Evolutionary conservation across 2,329 filamentous ascomycete genomes (phyloP), one percentile per base, ranked within the genome.

Genomic region (Botryotinia narcissicola): DNA sequence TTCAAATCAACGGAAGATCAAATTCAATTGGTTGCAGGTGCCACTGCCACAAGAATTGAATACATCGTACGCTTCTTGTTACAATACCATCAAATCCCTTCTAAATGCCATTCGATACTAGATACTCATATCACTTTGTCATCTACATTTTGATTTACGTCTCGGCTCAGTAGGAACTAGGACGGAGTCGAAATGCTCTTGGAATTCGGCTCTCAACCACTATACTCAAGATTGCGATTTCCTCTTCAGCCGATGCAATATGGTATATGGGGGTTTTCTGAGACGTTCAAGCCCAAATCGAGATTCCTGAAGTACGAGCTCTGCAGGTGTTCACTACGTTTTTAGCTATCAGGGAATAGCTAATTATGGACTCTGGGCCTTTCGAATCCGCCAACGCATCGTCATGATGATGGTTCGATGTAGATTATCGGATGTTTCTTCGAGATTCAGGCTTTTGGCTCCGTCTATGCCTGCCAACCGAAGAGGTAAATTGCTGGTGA

Each of bases 231-330:
- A 68, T 42, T 68, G n/a, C 9, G 4, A n/a, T 42, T 68, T 9
- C 9, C 16, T 54, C 35, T 57, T 42, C 46, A 57, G 16, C 9
- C 18, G 25, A 68, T 42, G 57, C 91, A 88, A 89, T 80, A 87
- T 80, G 77, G 81, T 6, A 77, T 81, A 16, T n/a, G 88, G 85
- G 25, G 81, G 84, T 70, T 82, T n/a, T n/a, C 51, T 82, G 40
- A 91, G 91, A 80, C 48, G 48, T 84, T 87, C 54, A 82, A 84
- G 0, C 85, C 88, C 70, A 81, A 86, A 32, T 82, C 84, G 82
- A 86, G 2, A 89, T 91, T 69, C 88, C 88, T 0, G 71, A 84
- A 54, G 84, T 87, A 82, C 91, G 89, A 88, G 83, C 82, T 37
- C 80, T 83, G 35, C n/a, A 29, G 22, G 48, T 57, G 48, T 1